Base-by-base conservation (phyloP, 805 yeast genomes). In the Teunomyces gatunensis region DNA sequence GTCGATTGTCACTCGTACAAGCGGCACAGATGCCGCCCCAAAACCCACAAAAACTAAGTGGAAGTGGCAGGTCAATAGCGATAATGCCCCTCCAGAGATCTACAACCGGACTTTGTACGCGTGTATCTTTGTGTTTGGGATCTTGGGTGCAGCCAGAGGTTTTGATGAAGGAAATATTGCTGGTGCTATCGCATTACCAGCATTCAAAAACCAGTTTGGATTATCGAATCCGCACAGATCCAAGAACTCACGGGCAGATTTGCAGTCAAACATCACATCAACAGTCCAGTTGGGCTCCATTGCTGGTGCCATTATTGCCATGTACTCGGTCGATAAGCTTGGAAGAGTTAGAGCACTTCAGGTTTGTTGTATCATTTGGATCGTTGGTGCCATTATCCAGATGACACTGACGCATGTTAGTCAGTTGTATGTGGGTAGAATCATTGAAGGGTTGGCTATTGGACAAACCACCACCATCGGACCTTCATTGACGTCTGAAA, bases 401-500 rank as follows among this genome's bases (percentile, higher is more conserved):
- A 45, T 56, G 15, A 45, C 56, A 3, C 39, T 57, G 18, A 45
- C 40, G 30, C 27, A 44, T 6, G 56, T 59, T 6, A 59, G 61
- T 11, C 61, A 58, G 47, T 53, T 59, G 33, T 58, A 58, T 42
- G 63, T 58, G 12, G 63, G 63, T 29, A 53, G 63, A 44, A 49
- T 59, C 18, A 46, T 59, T 33, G 63, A 59, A 42, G 63, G 63
- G 18, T 50, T 59, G 18, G 63, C 63, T 6, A 52, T 59, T 37
- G 63, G 63, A 7, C 62, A 58, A 36, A 58, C 63, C 37, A 56
- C 62, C 37, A 56, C 61, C 15, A 56, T 59, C 23, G 63, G 63
- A 3, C 63, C 63, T 13, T 49, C 58, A 2, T 56, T 55, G 46
- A 48, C 56, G 39, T 54, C 63, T 12, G 63, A 59, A 44, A 56